Percentiles rank a stretch among this genome's conserved stretches.
phyloP scores from a whole-genome alignment of 2,329 filamentous ascomycete species.

The Fusarium pilosicola region DNA sequence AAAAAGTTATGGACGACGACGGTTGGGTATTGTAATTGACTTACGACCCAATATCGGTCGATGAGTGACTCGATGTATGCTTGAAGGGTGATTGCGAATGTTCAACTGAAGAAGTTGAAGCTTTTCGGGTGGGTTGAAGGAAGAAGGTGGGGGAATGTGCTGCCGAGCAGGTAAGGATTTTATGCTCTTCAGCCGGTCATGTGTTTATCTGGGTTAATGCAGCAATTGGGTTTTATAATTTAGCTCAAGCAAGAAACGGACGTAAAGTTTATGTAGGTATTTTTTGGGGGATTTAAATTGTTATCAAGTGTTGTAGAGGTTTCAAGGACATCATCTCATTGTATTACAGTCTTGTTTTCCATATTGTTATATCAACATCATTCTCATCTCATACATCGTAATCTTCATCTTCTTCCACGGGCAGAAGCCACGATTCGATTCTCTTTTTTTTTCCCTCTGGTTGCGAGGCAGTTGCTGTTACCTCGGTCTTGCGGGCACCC shows the following conservation, averaged over 20 bases:
- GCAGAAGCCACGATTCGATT: constrained; percentile 14
- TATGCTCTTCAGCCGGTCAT: constrained; percentile 1
- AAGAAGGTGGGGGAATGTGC: constrained; percentile 2
- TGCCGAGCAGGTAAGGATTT: constrained; percentile 1
- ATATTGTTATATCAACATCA: neutral
- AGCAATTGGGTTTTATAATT: neutral
- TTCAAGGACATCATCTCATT: neutral
- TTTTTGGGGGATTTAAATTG: neutral
- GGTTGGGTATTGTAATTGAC: neutral
- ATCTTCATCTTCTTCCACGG: neutral
- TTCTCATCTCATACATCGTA: neutral
- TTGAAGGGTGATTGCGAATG: neutral
- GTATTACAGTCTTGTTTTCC: neutral
- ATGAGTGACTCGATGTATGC: neutral
- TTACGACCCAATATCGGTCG: neutral
- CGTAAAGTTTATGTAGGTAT: neutral
- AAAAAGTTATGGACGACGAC: neutral
- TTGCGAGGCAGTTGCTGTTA: constrained; percentile 13
- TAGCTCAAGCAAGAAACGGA: neutral
- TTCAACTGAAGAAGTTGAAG: constrained; percentile 1
- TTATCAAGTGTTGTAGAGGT: neutral
- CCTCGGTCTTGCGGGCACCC: constrained; percentile 33
- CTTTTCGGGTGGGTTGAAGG: constrained; percentile 2
- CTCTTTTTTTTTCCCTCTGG: constrained; percentile 28
- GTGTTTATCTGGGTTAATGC: constrained; percentile 3